Evolutionary conservation across 108 stramenopile species (phyloP).

Genomic region (Parietichytrium sp.): DNA sequence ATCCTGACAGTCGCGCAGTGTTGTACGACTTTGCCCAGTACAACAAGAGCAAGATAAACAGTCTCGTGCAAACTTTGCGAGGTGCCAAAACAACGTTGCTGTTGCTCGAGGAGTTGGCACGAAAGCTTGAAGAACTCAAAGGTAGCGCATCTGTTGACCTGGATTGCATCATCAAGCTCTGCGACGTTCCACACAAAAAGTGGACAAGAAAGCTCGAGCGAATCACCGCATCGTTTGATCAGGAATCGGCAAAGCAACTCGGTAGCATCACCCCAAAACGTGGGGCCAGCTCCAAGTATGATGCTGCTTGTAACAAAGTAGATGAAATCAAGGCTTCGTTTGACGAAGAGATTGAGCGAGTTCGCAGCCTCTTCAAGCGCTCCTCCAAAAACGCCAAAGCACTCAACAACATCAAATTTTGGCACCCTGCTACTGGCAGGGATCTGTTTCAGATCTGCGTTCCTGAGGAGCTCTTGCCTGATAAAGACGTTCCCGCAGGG

Average conservation of each 20-base stretch:
- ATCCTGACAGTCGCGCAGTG: slow-evolving; percentile 91
- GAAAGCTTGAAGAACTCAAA: not conserved
- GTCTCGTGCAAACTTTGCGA: slow-evolving; percentile 74
- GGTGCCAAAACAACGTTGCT: slow-evolving; percentile 67
- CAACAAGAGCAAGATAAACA: slow-evolving; percentile 86
- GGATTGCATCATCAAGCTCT: not conserved
- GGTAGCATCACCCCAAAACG: slow-evolving; percentile 76
- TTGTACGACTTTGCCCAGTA: slow-evolving; percentile 87
- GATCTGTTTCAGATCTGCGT: slow-evolving; percentile 90
- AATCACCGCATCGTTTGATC: slow-evolving; percentile 81
- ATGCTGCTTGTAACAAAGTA: slow-evolving; percentile 81
- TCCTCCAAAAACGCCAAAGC: slow-evolving; percentile 74
- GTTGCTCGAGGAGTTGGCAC: slow-evolving; percentile 77
- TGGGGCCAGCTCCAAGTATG: slow-evolving; percentile 86
- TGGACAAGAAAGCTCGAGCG: slow-evolving; percentile 81
- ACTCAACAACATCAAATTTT: slow-evolving; percentile 60
- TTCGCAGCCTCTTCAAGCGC: not conserved
- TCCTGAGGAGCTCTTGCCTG: slow-evolving; percentile 71
- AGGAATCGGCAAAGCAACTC: slow-evolving; percentile 66
- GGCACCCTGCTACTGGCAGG: slow-evolving; percentile 56
- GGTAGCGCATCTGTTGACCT: not conserved
- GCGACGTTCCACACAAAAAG: too few species aligned
- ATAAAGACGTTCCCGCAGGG: slow-evolving; percentile 37
- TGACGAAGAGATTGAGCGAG: slow-evolving; percentile 12
- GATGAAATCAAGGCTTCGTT: slow-evolving; percentile 71